A percentile compares a stretch with the other conserved stretches of the same genome.
These are phyloP conservation scores for Phylloporus sp. DNA, from an alignment of 768 basidiomycete species.

Conservation along the genomic window DNA sequence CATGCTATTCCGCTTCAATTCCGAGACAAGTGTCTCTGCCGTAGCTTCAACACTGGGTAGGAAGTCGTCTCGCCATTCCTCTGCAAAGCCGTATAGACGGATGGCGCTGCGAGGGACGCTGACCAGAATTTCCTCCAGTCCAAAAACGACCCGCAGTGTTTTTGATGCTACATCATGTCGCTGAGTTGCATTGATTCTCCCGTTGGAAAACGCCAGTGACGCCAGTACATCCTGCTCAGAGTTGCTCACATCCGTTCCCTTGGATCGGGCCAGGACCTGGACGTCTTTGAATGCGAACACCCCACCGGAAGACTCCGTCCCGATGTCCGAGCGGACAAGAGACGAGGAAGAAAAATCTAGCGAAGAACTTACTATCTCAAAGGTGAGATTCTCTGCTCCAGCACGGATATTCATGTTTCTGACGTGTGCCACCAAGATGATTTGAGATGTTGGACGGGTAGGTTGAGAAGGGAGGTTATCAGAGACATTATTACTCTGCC, in stretches of 20 bases:
- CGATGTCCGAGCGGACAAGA: constrained; percentile 10
- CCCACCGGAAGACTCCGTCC: constrained; percentile 44
- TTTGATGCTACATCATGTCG: constrained; percentile 44
- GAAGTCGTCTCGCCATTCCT: constrained; percentile 81
- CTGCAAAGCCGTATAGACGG: constrained; percentile 70
- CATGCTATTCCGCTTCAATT: constrained; percentile 46
- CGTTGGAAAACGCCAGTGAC: constrained; percentile 46
- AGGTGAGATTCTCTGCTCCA: constrained; percentile 64
- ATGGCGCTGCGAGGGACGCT: constrained; percentile 79
- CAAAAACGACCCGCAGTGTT: constrained; percentile 42
- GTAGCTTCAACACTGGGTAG: constrained; percentile 71
- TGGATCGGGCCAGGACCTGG: constrained; percentile 57
- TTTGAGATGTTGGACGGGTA: constrained; percentile 14
- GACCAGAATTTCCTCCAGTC: constrained; percentile 44
- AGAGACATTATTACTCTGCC: constrained; percentile 1
- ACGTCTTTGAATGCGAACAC: constrained; percentile 48
- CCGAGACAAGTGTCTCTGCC: constrained; percentile 59
- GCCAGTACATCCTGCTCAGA: constrained; percentile 58
- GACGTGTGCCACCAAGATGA: constrained; percentile 41
- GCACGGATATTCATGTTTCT: constrained; percentile 52
- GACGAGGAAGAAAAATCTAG: constrained; percentile 21
- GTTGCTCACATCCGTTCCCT: constrained; percentile 33
- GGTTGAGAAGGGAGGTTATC: constrained; percentile 1
- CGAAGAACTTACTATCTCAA: constrained; percentile 50
- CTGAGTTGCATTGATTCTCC: constrained; percentile 43